A percentile compares a stretch with the other conserved stretches of the same genome.
phyloP scores from a whole-genome alignment of 225 moss, liverwort and hornwort species.

The Bryoerythrophyllum caledonicum region DNA sequence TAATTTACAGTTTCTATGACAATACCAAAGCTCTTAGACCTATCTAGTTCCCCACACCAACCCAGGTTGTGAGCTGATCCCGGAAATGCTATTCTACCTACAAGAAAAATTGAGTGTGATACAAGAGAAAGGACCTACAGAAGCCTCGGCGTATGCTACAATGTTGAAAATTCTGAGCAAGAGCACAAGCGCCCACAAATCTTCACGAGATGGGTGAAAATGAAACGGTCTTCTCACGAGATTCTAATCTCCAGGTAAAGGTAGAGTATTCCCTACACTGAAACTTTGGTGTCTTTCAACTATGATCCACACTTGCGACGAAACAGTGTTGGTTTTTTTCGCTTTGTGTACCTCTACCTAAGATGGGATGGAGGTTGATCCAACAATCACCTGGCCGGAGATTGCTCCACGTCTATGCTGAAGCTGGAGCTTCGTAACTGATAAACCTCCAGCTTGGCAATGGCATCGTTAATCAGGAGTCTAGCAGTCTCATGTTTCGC shows the following conservation, averaged over 20 bases:
- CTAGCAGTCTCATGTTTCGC: constrained; percentile 46
- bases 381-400: constrained; percentile 4
- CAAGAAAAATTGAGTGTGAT: constrained; percentile 27
- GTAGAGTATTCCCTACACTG: not conserved
- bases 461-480: constrained; percentile 46
- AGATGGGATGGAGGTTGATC: not conserved
- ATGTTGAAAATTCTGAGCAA: constrained; percentile 11
- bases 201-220: not conserved
- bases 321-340: constrained; percentile 3
- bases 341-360: not conserved
- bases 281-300: not conserved
- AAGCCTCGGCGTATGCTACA: constrained; percentile 32
- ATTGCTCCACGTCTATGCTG: constrained; percentile 31
- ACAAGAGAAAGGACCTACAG: constrained; percentile 24
- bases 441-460: constrained; percentile 57
- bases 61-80: not conserved
- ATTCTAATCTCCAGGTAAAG: constrained; percentile 1
- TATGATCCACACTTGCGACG: not conserved
- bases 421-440: constrained; percentile 54
- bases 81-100: constrained; percentile 17
- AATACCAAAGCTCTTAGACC: constrained; percentile 14
- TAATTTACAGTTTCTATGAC: constrained; percentile 14
- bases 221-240: not conserved
- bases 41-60: constrained; percentile 11
- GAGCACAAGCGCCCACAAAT: constrained; percentile 6